Evolutionary conservation across 176 grass and related monocot species (phyloP).

Genomic region (Oryza coarctata): DNA sequence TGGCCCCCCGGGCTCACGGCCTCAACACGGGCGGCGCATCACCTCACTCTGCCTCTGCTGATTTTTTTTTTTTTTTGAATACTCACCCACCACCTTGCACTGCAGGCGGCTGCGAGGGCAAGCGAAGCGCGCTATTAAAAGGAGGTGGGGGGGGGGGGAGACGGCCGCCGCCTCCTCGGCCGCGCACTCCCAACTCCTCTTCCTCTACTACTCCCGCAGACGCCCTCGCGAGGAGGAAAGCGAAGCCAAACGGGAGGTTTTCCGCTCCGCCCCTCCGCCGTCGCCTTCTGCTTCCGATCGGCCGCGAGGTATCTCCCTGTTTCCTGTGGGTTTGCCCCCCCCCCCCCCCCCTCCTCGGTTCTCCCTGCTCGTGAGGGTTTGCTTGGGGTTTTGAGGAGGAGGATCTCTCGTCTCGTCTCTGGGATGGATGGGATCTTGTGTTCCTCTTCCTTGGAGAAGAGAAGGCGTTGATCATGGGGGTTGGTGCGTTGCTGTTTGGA

Average conservation of each 20-base stretch:
- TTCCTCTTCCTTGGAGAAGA: not conserved
- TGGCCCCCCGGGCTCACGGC: conserved; percentile 1
- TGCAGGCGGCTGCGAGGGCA: not conserved
- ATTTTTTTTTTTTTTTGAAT: not conserved
- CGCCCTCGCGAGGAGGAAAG: not conserved
- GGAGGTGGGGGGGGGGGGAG: not conserved
- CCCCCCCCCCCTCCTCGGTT: no score
- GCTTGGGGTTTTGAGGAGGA: not conserved
- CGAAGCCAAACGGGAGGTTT: not conserved
- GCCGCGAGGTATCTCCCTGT: not conserved
- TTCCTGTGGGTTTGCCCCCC: not conserved
- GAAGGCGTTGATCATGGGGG: not conserved
- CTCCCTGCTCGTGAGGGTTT: not conserved
- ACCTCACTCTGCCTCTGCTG: not conserved
- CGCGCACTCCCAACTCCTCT: conserved; percentile 7
- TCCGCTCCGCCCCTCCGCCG: no score
- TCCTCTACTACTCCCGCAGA: not conserved
- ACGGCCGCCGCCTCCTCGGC: conserved; percentile 32
- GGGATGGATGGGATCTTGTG: not conserved
- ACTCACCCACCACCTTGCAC: not conserved
- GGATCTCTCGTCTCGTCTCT: not conserved
- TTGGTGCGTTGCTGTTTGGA: not conserved
- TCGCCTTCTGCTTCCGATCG: not conserved
- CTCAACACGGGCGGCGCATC: not conserved
- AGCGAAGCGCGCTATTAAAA: conserved; percentile 31